These are phyloP conservation scores for Colletotrichum tofieldiae DNA, from an alignment of 2,329 filamentous ascomycete species.

Conservation along the genomic window DNA sequence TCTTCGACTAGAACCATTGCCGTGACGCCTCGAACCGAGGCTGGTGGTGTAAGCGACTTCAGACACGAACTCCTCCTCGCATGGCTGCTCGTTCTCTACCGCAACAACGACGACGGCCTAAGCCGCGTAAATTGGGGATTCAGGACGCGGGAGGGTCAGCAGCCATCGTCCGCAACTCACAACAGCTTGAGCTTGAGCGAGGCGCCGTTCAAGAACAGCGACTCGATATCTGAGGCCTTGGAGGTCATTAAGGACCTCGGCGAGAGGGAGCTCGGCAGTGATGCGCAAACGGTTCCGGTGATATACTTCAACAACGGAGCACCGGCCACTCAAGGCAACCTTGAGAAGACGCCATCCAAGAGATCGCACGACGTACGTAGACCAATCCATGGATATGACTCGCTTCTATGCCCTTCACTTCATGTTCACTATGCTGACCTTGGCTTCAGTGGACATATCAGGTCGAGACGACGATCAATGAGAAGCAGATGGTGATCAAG, in stretches of 20 bases:
- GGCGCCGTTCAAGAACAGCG: slow-evolving; percentile 41
- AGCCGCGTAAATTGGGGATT: slow-evolving; percentile 42
- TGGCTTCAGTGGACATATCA: slow-evolving; percentile 46
- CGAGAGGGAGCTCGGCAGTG: slow-evolving; percentile 3
- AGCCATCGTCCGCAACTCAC: slow-evolving; percentile 19
- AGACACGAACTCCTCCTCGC: slow-evolving; percentile 45
- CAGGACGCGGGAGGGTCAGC: slow-evolving; percentile 27
- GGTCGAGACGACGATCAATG: slow-evolving; percentile 41
- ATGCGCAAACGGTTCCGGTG: slow-evolving; percentile 28
- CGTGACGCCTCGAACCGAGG: slow-evolving; percentile 19
- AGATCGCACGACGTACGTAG: slow-evolving; percentile 37
- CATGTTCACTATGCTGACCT: slow-evolving; percentile 13
- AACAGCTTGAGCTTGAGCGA: slow-evolving; percentile 37
- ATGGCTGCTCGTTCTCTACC: slow-evolving; percentile 46
- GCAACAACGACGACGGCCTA: slow-evolving; percentile 45
- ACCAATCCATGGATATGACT: not conserved
- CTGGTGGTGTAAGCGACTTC: slow-evolving; percentile 23
- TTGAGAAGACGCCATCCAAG: slow-evolving; percentile 35
- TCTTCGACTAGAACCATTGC: slow-evolving; percentile 41
- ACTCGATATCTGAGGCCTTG: slow-evolving; percentile 39
- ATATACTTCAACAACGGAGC: slow-evolving; percentile 43
- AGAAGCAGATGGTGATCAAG: slow-evolving; percentile 38
- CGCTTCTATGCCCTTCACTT: not conserved
- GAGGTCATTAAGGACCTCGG: slow-evolving; percentile 34
- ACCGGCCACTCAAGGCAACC: slow-evolving; percentile 14